Percentiles rank a stretch among this genome's conserved stretches.
phyloP scores from a whole-genome alignment of 257 asterid species.

The Vinca minor region DNA sequence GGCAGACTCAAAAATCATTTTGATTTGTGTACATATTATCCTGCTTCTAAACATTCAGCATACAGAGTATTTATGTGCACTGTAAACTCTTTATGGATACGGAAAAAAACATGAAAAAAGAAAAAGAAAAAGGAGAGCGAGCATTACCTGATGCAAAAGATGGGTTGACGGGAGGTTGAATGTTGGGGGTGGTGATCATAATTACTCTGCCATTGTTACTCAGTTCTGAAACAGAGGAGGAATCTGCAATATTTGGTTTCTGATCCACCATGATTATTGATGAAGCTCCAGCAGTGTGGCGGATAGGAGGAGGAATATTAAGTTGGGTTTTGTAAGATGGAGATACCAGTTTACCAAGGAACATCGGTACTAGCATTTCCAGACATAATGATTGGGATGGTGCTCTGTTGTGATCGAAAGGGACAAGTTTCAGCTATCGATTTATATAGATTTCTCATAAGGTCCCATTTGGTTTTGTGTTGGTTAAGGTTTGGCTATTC shows the following conservation, averaged over 20 bases:
- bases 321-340: not conserved
- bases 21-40: no score
- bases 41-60: no score
- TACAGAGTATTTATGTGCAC: no score
- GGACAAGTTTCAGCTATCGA: constrained; percentile 1
- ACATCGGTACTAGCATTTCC: not conserved
- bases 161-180: no score
- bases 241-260: not conserved
- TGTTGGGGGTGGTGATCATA: not conserved
- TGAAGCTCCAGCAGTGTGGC: not conserved
- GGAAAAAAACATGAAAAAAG: no score
- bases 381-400: no score
- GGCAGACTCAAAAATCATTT: no score
- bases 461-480: not conserved
- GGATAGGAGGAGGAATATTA: not conserved
- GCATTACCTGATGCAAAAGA: no score
- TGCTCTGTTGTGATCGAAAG: not conserved
- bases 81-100: no score
- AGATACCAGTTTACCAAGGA: not conserved
- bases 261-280: not conserved
- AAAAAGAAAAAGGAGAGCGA: no score
- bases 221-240: not conserved
- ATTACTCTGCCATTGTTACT: not conserved
- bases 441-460: constrained; percentile 1
- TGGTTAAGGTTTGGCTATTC: not conserved